phyloP scores from a whole-genome alignment of 306 rosid species.

The Cucurbita moschata region DNA sequence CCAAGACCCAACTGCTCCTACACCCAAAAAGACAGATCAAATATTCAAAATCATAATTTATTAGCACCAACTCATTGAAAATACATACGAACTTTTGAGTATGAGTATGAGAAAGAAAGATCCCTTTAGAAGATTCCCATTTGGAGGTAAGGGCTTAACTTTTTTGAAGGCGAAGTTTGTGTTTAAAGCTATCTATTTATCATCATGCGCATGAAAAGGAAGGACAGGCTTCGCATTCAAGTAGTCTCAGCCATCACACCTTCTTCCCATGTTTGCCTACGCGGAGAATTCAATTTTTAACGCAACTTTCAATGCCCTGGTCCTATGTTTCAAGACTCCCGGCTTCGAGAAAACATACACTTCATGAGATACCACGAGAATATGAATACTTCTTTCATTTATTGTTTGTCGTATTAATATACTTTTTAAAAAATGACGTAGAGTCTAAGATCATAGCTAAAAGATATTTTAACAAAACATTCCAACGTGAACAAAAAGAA shows the following conservation, averaged over 20 bases:
- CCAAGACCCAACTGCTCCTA: neutral
- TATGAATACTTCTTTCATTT: no score
- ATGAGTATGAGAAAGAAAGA: neutral
- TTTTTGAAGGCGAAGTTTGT: neutral
- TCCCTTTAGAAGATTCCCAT: neutral
- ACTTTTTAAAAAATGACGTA: no score
- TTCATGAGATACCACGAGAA: neutral
- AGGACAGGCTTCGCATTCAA: neutral
- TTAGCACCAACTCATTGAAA: neutral
- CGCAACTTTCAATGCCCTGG: neutral
- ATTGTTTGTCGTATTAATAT: no score
- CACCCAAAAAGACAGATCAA: neutral
- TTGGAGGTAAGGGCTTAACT: neutral
- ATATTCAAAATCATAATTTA: conserved; percentile 1
- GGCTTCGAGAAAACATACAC: no score
- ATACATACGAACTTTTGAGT: neutral
- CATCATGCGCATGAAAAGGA: conserved; percentile 1
- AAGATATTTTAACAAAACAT: no score
- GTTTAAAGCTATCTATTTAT: neutral
- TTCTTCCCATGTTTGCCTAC: neutral
- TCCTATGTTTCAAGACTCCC: neutral
- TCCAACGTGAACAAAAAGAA: no score
- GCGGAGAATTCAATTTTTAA: neutral
- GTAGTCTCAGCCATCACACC: neutral
- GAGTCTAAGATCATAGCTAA: no score